Evolutionary conservation across 768 basidiomycete species (phyloP), one percentile per base, ranked within the genome.

Genomic region (Russula sp.): DNA sequence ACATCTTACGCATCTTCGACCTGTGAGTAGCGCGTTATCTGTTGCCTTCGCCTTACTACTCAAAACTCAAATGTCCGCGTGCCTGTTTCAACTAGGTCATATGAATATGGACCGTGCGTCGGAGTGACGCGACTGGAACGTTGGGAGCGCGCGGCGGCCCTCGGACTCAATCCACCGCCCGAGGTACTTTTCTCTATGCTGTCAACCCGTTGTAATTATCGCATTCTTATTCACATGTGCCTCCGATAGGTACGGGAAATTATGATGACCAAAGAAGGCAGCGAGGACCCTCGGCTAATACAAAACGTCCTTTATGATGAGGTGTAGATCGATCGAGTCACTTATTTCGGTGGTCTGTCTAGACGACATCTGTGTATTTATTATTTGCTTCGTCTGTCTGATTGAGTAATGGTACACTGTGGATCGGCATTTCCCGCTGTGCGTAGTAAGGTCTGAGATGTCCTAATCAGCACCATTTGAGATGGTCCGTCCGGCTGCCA

Each of bases 71-170:
- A 49, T 22, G 50, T 61, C 24, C 52, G 67, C 53, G 72, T 62
- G 14, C 13, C 58, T 7, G 4, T 32, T 9, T 50, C 46, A n/a
- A 24, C 16, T 54, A 91, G 89, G 72, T 83, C 86, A 2, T 88
- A 87, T 62, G 84, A 90, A 67, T 94, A 86, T 71, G 92, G 92
- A 0, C 92, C 91, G 3, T 91, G 87, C 67, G 76, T 87, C 24
- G 89, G 91, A 0, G 81, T 92, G 59, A 83, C 85, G n/a, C 84
- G 94, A 32, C 75, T 96, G 16, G 85, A 94, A 66, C 80, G 95
- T 44, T 98, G 94, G 92, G 84, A 94, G 71, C 81, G 94, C 55
- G 95, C 95, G 0, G 73, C 86, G 30, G 80, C 81, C 11, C 78
- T 95, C 51, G 92, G 92, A 2, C 77, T 97, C 22, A 79, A 87